Base-by-base conservation (phyloP, 352 stramenopile genomes). In the Globisporangium emineosum region DNA sequence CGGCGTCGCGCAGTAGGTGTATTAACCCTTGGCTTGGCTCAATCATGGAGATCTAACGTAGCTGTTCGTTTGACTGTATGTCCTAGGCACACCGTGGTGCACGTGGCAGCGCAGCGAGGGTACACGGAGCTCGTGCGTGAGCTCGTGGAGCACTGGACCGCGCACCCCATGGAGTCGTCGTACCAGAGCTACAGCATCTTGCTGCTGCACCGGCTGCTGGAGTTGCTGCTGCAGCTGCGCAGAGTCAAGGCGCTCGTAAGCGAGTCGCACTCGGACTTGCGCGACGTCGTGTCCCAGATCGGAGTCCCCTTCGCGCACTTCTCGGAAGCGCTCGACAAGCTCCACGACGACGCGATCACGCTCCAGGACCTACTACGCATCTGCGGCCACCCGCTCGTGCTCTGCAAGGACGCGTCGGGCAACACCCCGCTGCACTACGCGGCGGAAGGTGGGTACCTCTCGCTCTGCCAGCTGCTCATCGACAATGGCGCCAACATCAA, bases 371-470 rank as follows among this genome's bases (percentile, higher is more conserved):
- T 93, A 32, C 58, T 93, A 9, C 69, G 73, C 29, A 91, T 93
- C 50, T 91, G 79, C 40, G 85, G 85, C 3, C 85, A 92, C 21
- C 85, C 85, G 0, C 69, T 93, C 4, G 81, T 84, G 47, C 68
- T 91, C 2, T 78, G 71, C 19, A 83, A 78, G 61, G 85, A 93
- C 35, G 71, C 80, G 10, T 57, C 72, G 1, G 85, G 85, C 4
- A 93, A 92, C 54, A 92, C 83, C 1, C 85, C 83, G 35, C 72
- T 93, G 8, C 85, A 93, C 45, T 92, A 90, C 33, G 83, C 85
- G 2, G 83, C 85, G 3, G 85, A 93, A 69, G 85, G 83, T 2
- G 85, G 85, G 0, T 90, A 92, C 54, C 69, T 93, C 21, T 69
- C 77, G 6, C 56, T 93, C 9, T 93, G 81, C 10, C 59, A 86